These are phyloP conservation scores for Ichthyophonus hoferi DNA, from an alignment of 208 protist species.

Conservation along the genomic window DNA sequence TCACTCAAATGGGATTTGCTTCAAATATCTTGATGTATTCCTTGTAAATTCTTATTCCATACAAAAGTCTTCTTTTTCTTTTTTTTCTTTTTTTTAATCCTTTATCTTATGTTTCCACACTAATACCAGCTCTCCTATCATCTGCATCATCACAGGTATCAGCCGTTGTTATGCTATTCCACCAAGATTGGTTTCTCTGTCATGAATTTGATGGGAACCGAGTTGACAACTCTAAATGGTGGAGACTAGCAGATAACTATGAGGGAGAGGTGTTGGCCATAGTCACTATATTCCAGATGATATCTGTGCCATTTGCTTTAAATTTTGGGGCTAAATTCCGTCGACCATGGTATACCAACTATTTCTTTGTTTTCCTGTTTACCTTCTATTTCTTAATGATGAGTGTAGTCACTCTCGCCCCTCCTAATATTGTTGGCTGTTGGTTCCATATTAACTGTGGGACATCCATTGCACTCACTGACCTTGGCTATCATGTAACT, in stretches of 20 bases:
- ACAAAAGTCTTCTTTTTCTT: too few relatives aligned
- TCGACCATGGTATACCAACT: not conserved
- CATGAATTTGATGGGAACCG: not conserved
- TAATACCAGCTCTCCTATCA: too few relatives aligned
- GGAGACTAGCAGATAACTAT: conserved; percentile 1
- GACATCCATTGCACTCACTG: not conserved
- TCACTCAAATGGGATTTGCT: too few relatives aligned
- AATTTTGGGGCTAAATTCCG: conserved; percentile 6
- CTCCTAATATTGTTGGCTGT: not conserved
- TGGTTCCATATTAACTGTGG: conserved; percentile 20
- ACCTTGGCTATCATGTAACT: not conserved
- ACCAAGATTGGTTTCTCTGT: conserved; percentile 4
- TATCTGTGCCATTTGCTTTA: not conserved
- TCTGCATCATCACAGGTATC: too few relatives aligned
- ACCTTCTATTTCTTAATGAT: not conserved
- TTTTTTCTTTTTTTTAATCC: not conserved
- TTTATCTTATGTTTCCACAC: too few relatives aligned
- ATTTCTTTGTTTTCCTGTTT: not conserved
- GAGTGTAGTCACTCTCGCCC: not conserved
- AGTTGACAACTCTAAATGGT: conserved; percentile 6
- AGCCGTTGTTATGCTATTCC: not conserved
- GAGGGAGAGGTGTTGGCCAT: not conserved
- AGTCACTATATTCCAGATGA: not conserved
- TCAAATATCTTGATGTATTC: too few relatives aligned
- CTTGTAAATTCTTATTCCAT: too few relatives aligned